Evolutionary conservation across 768 basidiomycete species (phyloP), one percentile per base, ranked within the genome.

Genomic region (Amyloporia xantha): DNA sequence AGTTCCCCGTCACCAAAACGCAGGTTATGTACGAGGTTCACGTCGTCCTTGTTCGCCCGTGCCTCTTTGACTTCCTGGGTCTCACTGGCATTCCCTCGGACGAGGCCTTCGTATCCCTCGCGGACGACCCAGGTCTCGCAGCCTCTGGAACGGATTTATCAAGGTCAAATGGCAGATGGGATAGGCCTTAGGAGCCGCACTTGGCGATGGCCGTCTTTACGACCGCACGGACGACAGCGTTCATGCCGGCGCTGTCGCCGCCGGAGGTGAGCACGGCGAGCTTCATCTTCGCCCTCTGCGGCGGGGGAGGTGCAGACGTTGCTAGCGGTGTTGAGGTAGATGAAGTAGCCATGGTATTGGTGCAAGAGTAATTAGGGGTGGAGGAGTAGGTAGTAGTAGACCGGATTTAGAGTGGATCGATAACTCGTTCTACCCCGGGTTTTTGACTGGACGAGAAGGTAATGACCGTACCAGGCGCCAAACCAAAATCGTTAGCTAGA

Each of bases 191-290:
- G 35, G 17, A 23, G 30, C 68, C 81, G 56, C 62, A 93, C 93
- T 86, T 85, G 54, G 92, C 74, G 56, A 99, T 96, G 27, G 86
- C 92, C 56, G 82, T 82, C 69, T 92, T 92, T 55, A 98, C 95
- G 40, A 93, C 85, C 0, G 93, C 78, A 57, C 96, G 88, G 45
- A 99, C 95, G 48, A 83, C 90, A 26, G 92, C 91, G 63, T 95
- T 94, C 91, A 93, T 91, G 60, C 96, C 96, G 45, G 96, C 94
- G 69, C 89, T 91, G 74, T 99, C 96, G 62, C 96, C 95, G 40
- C 95, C 96, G 2, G 86, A 90, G 1, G 96, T 99, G 55, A 98
- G 79, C 43, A 95, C 86, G 1, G 94, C 95, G 63, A 96, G 78
- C 73, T 91, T 93, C 82, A 93, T 91, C 48, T 46, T 51, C 24